Evolutionary conservation across 1,139 yeast genomes (phyloP), one percentile per base, ranked within the genome.

Genomic region (Saccharomyces uvarum): DNA sequence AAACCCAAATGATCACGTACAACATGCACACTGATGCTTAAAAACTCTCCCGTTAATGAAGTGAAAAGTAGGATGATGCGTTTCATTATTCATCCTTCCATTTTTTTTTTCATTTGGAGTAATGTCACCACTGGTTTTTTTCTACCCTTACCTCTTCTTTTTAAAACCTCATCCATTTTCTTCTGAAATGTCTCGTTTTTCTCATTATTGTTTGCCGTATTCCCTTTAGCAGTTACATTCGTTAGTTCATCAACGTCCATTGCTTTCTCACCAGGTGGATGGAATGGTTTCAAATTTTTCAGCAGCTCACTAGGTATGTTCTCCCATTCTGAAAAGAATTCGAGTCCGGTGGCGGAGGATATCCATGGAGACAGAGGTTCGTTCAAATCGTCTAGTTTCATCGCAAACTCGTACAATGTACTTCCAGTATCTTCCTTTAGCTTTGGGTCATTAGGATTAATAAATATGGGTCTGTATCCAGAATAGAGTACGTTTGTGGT

Each of bases 311-410:
- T 51, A 13, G 73, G 73, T n/a, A 70, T 59, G 41, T 59, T 59
- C 41, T 68, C 69, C 73, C 73, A 70, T 49, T 67, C 73, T 2
- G 60, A 59, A 51, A 62, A 67, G 26, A 60, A 60, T 53, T 69
- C 71, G 28, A 61, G 51, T 3, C 71, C 72, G 0, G 73, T 67
- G 2, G 72, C 70, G 21, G 68, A 61, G 19, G 59, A 54, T 29
- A 54, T 56, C 71, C 70, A 68, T 2, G 66, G 64, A 21, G 61
- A 53, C n/a, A 51, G n/a, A 4, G 64, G 65, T 27, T 61, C 63
- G 24, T 63, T 57, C 2, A 66, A 55, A 27, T 61, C 65, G 28
- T 67, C 69, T 41, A 66, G 54, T 41, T 64, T 61, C 69, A 67
- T 66, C 3, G 69, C 67, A 54, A 67, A 60, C 47, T 67, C 69